Conservation (phyloP, 2,329 filamentous ascomycete species). For the Beauveria australis region DNA sequence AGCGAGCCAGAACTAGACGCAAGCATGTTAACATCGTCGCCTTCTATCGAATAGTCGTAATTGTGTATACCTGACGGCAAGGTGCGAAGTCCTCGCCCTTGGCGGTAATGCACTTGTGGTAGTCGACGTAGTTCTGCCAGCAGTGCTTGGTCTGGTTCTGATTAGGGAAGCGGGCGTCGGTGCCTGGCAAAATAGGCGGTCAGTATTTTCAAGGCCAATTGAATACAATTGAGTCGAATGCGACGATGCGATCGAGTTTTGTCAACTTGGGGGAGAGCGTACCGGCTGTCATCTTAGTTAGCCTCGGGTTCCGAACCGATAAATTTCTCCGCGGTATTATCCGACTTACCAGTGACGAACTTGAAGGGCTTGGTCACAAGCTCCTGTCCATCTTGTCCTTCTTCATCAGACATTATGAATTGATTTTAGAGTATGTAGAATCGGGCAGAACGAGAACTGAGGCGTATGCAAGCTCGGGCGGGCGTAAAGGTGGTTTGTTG, state of each 20-base stretch:
- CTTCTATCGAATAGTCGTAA: background rate
- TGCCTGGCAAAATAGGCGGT: slow-evolving; percentile 52
- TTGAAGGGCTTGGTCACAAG: slow-evolving; percentile 97
- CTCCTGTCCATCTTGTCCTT: slow-evolving; percentile 62
- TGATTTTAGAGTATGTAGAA: slow-evolving; percentile 20
- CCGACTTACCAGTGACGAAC: slow-evolving; percentile 89
- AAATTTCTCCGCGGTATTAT: slow-evolving; percentile 26
- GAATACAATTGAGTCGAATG: slow-evolving; percentile 22
- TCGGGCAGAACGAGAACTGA: slow-evolving; percentile 21
- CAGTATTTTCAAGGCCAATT: slow-evolving; percentile 8
- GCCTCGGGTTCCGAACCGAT: slow-evolving; percentile 29
- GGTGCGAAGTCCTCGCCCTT: slow-evolving; percentile 98
- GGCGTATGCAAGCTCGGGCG: slow-evolving; percentile 25
- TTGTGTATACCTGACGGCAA: slow-evolving; percentile 73
- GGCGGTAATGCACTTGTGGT: slow-evolving; percentile 98
- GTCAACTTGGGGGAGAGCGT: slow-evolving; percentile 20
- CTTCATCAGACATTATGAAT: slow-evolving; percentile 80
- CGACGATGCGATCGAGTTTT: slow-evolving; percentile 14
- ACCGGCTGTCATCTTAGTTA: slow-evolving; percentile 38
- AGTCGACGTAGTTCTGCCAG: slow-evolving; percentile 99
- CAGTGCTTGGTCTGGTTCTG: slow-evolving; percentile 99
- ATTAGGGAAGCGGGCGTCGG: slow-evolving; percentile 98
- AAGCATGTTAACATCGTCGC: background rate
- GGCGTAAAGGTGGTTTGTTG: slow-evolving; percentile 25
- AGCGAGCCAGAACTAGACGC: slow-evolving; percentile 80